phyloP scores from a whole-genome alignment of 1,139 yeast species.

The Magnusiomyces fungicola region DNA sequence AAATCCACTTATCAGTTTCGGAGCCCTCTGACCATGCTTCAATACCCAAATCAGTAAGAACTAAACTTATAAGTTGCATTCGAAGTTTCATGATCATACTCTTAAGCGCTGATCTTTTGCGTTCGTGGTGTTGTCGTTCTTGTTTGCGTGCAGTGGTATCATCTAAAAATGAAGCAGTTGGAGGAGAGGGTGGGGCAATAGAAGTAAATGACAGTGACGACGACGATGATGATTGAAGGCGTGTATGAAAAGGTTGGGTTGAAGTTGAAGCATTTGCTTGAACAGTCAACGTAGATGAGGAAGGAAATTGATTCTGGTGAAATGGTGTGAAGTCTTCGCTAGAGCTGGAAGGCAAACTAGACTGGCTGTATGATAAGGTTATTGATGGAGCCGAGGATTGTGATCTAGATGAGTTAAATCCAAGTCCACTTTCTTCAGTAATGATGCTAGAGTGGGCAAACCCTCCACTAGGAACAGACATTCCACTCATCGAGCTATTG shows the following conservation, averaged over 20 bases:
- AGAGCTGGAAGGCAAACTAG: background rate
- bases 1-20: constrained; percentile 31
- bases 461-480: background rate
- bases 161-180: background rate
- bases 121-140: background rate
- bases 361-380: background rate
- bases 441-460: background rate
- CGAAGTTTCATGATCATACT: constrained; percentile 24
- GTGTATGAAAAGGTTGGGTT: background rate
- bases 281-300: too few species aligned
- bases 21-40: constrained; percentile 28
- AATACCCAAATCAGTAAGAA: constrained; percentile 27
- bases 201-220: background rate
- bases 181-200: background rate
- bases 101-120: constrained; percentile 21
- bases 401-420: background rate
- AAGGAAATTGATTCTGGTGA: too few species aligned
- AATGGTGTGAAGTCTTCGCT: too few species aligned
- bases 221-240: background rate
- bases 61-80: constrained; percentile 26
- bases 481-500: constrained; percentile 5
- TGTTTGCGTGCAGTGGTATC: background rate
- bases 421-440: constrained; percentile 7
- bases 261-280: too few species aligned
- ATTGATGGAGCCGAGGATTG: background rate